Base-by-base conservation (phyloP, 352 stramenopile species). In the Aphanomyces cochlioides region DNA sequence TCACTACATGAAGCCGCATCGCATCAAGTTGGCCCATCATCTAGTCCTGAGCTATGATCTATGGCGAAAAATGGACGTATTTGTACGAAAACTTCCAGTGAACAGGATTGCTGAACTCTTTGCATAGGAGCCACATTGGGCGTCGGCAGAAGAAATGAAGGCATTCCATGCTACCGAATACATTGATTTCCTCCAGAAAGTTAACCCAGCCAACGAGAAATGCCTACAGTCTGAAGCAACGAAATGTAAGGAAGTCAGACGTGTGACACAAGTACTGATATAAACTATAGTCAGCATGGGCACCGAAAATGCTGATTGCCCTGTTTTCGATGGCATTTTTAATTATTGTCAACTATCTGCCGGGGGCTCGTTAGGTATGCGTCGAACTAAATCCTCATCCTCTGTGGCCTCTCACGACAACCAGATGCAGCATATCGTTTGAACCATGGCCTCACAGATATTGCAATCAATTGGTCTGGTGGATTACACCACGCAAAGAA, bases 1-100 rank as follows among this genome's bases (percentile, higher is more conserved):
- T 71, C 90, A 97, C 71, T 90, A 85, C 15, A 19, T 72, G 43
- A 68, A 97, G 90, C 97, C 97, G 34, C 97, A 99, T 81, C 97
- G 98, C 54, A 90, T 99, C 63, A 93, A 96, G 69, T 99, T 99
- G 96, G 98, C 97, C 47, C 97, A 99, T 85, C 98, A 99, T 80
- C 89, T 99, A 70, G 97, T 99, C 65, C 95, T 98, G n/a, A 99
- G 98, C 78, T 99, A 99, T 79, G 96, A 96, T 19, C 84, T 99
- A 34, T 99, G 98, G 77, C 96, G 97, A 78, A 89, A 98, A 84
- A 99, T 99, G 97, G 95, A 99, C 78, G 95, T 99, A 67, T 99
- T 98, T 58, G 88, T 96, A 88, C 74, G 88, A 28, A 28, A 28
- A 28, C 28, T 0, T 28, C 28, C 28, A 28, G 28, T 28, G 28